These are phyloP conservation scores for Podospora bellae-mahoneyi DNA, from an alignment of 495 filamentous ascomycete species.

Conservation along the genomic window DNA sequence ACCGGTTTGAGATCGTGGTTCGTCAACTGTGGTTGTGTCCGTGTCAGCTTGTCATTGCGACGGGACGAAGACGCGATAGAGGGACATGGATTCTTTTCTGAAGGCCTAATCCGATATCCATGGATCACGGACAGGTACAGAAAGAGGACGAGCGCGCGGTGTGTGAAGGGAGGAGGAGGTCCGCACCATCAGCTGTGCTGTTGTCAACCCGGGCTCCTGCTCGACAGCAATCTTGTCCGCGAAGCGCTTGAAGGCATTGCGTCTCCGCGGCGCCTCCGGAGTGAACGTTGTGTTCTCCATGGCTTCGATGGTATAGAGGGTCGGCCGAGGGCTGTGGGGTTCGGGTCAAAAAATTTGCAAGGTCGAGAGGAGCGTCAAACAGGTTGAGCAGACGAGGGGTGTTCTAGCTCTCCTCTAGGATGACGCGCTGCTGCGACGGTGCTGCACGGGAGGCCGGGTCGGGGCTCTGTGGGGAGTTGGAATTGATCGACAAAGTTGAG, in stretches of 20 bases:
- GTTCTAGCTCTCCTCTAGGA: not conserved
- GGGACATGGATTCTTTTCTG: not conserved
- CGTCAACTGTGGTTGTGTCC: constrained; percentile 52
- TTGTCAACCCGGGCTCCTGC: constrained; percentile 73
- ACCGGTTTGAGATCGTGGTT: constrained; percentile 92
- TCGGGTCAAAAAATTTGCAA: not conserved
- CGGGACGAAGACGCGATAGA: not conserved
- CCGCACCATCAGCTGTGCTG: constrained; percentile 71
- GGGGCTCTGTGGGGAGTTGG: not conserved
- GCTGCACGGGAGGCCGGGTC: not conserved
- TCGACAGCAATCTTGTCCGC: constrained; percentile 61
- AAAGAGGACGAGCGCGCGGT: not conserved
- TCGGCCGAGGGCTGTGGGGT: too few species aligned
- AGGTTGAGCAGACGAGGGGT: not conserved
- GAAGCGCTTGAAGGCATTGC: constrained; percentile 24
- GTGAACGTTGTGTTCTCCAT: not conserved
- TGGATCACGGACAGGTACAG: not conserved
- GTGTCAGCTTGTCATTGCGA: constrained; percentile 4
- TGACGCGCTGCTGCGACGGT: not conserved
- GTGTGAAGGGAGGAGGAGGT: constrained; percentile 10
- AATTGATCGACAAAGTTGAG: not conserved
- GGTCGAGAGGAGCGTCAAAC: not conserved
- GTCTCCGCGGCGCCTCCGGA: constrained; percentile 12
- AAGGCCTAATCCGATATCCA: too few species aligned
- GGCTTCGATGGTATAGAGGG: too few species aligned